These are phyloP conservation scores for Mycena alexandri DNA, from an alignment of 768 basidiomycete genomes.

Conservation along the genomic window DNA sequence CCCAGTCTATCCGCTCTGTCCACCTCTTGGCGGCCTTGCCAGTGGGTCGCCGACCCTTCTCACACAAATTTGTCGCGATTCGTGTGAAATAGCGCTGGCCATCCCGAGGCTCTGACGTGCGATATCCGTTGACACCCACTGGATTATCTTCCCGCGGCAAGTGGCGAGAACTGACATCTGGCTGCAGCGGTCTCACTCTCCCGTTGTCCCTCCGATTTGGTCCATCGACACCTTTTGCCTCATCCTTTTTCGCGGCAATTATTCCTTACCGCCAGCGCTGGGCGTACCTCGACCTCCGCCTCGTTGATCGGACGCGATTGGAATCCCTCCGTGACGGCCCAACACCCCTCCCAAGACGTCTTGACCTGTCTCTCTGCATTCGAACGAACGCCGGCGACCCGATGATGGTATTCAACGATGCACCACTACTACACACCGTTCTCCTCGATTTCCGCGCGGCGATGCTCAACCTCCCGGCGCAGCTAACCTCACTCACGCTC, in stretches of 20 bases:
- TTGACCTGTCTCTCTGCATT: background rate
- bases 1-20: background rate
- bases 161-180: background rate
- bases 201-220: background rate
- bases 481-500: background rate
- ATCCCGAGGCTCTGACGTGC: background rate
- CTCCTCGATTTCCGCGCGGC: background rate
- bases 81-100: background rate
- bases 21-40: background rate
- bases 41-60: background rate
- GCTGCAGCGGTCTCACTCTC: background rate
- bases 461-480: background rate
- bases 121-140: background rate
- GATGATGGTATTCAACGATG: too few relatives aligned
- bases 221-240: background rate
- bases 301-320: background rate
- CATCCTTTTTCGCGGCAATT: background rate
- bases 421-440: background rate
- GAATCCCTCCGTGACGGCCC: background rate
- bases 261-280: slow-evolving; percentile 1
- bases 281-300: background rate
- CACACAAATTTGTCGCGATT: slow-evolving; percentile 2
- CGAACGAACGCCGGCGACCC: too few relatives aligned
- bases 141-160: background rate
- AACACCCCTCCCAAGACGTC: background rate